Conservation (phyloP, 2,329 filamentous ascomycete species). For the Aspergillus costaricaensis region DNA sequence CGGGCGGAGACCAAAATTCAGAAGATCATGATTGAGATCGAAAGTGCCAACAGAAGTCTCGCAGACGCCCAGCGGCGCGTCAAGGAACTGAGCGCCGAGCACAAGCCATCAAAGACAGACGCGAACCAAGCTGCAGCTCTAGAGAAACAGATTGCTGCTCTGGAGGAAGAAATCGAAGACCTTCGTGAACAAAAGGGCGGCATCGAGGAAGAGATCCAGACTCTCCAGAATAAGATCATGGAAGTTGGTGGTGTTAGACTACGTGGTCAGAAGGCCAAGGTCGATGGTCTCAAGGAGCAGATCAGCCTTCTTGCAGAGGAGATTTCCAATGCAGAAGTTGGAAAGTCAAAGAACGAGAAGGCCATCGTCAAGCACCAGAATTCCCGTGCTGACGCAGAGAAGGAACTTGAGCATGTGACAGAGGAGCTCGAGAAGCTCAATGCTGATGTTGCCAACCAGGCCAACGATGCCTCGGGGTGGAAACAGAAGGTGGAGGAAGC, state of each 20-base stretch:
- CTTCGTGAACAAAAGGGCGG: conserved; percentile 83
- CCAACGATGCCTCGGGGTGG: conserved; percentile 71
- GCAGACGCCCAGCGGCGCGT: conserved; percentile 81
- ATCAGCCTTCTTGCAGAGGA: conserved; percentile 79
- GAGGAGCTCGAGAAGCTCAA: conserved; percentile 77
- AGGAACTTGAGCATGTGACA: conserved; percentile 72
- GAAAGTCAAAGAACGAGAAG: conserved; percentile 91
- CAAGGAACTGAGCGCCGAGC: conserved; percentile 78
- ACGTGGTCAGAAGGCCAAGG: conserved; percentile 83
- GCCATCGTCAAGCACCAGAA: conserved; percentile 84
- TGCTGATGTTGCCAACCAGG: conserved; percentile 75
- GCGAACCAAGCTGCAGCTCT: conserved; percentile 71
- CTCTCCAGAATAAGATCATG: conserved; percentile 96
- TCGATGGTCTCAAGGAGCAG: conserved; percentile 84
- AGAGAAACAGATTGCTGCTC: conserved; percentile 73
- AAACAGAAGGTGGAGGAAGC: conserved; percentile 76
- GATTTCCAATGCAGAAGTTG: conserved; percentile 81
- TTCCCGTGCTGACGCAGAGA: conserved; percentile 73
- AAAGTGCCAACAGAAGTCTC: conserved; percentile 81
- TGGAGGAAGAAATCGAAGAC: conserved; percentile 76
- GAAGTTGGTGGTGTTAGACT: conserved; percentile 93
- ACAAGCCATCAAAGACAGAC: conserved; percentile 78
- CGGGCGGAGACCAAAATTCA: conserved; percentile 86
- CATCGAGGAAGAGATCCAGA: conserved; percentile 90
- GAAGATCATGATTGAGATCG: conserved; percentile 84